phyloP scores from a whole-genome alignment of 2,329 filamentous ascomycete genomes.

The Chrysoporthe deuterocubensis region DNA sequence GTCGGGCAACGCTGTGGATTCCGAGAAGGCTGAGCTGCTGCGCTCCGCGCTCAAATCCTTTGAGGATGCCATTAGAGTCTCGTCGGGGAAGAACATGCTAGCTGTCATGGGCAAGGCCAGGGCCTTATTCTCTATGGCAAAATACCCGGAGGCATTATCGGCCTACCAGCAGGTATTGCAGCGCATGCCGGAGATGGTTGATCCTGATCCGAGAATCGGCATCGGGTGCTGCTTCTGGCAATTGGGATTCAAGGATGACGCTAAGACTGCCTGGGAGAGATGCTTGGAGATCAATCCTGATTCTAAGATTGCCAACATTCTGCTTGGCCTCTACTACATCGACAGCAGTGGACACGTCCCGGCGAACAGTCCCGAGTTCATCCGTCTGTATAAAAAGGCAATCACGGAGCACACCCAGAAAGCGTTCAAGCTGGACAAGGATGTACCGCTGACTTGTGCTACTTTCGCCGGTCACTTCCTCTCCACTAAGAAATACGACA shows the following conservation, averaged over 20 bases:
- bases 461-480: conserved; percentile 92
- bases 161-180: conserved; percentile 85
- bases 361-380: conserved; percentile 83
- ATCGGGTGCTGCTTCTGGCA: conserved; percentile 98
- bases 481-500: conserved; percentile 76
- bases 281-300: conserved; percentile 79
- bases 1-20: conserved; percentile 65
- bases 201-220: conserved; percentile 93
- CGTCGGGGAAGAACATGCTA: conserved; percentile 86
- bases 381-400: conserved; percentile 83
- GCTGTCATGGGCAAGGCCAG: conserved; percentile 89
- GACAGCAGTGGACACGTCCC: conserved; percentile 83
- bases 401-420: conserved; percentile 95
- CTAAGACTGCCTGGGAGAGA: conserved; percentile 87
- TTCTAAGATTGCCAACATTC: conserved; percentile 87
- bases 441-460: conserved; percentile 85
- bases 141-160: conserved; percentile 81
- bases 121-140: conserved; percentile 82
- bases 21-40: conserved; percentile 77
- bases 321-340: conserved; percentile 88
- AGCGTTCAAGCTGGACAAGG: conserved; percentile 91
- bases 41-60: conserved; percentile 90
- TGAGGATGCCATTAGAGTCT: conserved; percentile 87
- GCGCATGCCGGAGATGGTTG: conserved; percentile 84
- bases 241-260: conserved; percentile 90